Base-by-base conservation (phyloP, 768 basidiomycete genomes). In the Rubroboletus satanas region DNA sequence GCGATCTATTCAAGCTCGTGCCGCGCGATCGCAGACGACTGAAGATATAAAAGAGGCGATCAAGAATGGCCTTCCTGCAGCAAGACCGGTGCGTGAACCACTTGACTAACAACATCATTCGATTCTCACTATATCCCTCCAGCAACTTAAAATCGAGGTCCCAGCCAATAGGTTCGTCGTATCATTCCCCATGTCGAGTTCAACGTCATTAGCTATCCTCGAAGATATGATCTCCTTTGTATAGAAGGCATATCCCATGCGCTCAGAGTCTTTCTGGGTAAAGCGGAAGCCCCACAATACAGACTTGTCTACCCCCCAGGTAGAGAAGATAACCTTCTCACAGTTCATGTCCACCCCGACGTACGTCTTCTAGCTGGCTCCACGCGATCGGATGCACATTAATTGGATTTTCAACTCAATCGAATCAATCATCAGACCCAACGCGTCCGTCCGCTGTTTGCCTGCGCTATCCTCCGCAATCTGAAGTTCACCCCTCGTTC, bases 131-230 rank as follows among this genome's bases (percentile, higher is more conserved):
- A 11, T 7, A 32, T 50, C 3, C 36, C 35, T 61, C 45, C 61
- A 98, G 87, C 93, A 97, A 90, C 77, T 99, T 64, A 99, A 98
- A 80, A 97, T 99, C 64, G 97, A 99, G 73, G 82, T 98, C 42
- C 95, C 97, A 43, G 97, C 97, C n/a, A 99, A 99, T 72, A 86
- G 94, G 93, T 83, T 53, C 29, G 69, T 61, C 29, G 12, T 29
- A 10, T 50, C 38, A 18, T 44, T 41, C 29, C 14, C n/a, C 23
- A 11, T 35, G 38, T 17, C 51, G 28, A 44, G 49, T 51, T 33
- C 31, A 47, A 10, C 39, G 35, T 57, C 49, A 50, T 58, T 51
- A 33, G 54, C 39, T 43, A 31, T 47, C 56, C 11, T 38, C 47
- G 10, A 67, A 93, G 96, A 85, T 98, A 98, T 66, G 97, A 99